Conservation (phyloP, 169 alveolate species). For the Plasmodium blacklocki region DNA sequence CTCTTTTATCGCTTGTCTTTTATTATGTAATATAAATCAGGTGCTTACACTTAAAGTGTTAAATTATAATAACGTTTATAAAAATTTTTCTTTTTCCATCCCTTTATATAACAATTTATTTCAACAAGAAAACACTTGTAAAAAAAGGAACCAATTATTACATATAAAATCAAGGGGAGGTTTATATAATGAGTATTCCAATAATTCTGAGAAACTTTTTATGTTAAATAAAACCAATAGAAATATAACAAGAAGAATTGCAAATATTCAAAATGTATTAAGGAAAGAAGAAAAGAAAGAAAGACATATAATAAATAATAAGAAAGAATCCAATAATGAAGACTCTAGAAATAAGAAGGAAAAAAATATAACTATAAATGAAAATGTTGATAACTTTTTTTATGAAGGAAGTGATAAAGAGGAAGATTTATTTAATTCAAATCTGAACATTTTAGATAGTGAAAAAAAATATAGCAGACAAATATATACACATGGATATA, state of each 20-base stretch:
- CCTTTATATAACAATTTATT: no score
- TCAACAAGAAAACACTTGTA: no score
- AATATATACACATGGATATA: conserved; percentile 98
- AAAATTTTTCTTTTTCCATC: no score
- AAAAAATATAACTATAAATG: background rate
- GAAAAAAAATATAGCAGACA: conserved; percentile 94
- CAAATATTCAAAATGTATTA: no score
- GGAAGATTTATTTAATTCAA: background rate
- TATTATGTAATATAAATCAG: conserved; percentile 4
- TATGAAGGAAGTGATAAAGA: background rate
- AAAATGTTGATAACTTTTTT: background rate
- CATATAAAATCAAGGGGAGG: no score
- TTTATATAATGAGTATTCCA: no score
- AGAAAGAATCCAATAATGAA: background rate
- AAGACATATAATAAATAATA: background rate
- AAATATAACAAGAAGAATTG: no score
- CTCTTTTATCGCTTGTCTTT: conserved; percentile 3
- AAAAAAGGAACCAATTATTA: no score
- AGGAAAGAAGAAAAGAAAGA: background rate
- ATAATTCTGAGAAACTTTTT: no score
- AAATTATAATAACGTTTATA: no score
- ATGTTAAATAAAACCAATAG: no score
- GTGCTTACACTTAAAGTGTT: background rate
- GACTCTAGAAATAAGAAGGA: background rate
- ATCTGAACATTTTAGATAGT: conserved; percentile 24